Evolutionary conservation across 2,329 filamentous ascomycete species (phyloP).

Genomic region (Xylariaceae sp.): DNA sequence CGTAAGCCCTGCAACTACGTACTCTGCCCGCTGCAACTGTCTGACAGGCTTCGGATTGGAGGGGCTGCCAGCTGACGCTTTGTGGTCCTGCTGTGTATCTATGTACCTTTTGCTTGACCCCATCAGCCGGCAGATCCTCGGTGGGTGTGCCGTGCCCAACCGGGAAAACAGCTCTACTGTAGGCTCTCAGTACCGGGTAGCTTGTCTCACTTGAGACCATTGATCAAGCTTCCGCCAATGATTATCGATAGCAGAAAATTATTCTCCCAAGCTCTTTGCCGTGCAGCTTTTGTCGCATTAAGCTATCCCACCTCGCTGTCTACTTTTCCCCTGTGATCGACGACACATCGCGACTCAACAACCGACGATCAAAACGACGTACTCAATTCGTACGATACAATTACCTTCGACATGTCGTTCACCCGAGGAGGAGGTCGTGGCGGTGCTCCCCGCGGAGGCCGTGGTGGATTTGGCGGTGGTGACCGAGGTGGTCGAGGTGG

Average conservation of each 20-base stretch:
- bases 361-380: slow-evolving; percentile 8
- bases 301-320: slow-evolving; percentile 7
- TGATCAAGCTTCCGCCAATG: neutral
- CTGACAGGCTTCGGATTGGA: neutral
- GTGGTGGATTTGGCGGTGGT: slow-evolving; percentile 35
- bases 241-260: slow-evolving; percentile 19
- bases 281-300: slow-evolving; percentile 14
- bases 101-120: neutral
- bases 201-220: slow-evolving; percentile 2
- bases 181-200: slow-evolving; percentile 4
- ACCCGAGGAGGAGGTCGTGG: slow-evolving; percentile 38
- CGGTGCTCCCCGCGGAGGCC: slow-evolving; percentile 34
- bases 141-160: slow-evolving; percentile 2
- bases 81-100: neutral
- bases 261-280: slow-evolving; percentile 17
- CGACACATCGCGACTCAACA: slow-evolving; percentile 13
- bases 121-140: slow-evolving; percentile 16
- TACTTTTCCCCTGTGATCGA: slow-evolving; percentile 8
- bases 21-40: neutral
- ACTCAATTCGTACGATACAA: neutral
- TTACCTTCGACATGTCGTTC: slow-evolving; percentile 37
- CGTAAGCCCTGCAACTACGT: slow-evolving; percentile 34
- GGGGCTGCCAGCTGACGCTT: too few relatives aligned
- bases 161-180: neutral
- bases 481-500: slow-evolving; percentile 30